Evolutionary conservation across 768 basidiomycete species (phyloP).

Genomic region (Boletus huronensis): DNA sequence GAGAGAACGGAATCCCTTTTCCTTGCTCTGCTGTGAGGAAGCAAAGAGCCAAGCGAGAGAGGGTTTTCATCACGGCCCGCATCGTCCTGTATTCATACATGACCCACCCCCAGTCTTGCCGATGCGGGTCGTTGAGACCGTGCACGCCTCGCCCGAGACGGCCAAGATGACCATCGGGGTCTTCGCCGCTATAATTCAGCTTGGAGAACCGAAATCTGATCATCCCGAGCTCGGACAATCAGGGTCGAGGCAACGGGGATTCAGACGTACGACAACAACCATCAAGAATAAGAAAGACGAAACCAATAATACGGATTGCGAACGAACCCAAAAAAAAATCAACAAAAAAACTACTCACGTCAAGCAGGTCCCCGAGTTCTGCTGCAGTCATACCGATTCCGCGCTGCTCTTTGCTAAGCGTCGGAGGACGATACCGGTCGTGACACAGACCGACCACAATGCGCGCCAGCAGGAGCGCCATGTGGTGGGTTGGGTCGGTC

Average conservation of each 20-base stretch:
- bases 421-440: slow-evolving; percentile 14
- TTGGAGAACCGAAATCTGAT: slow-evolving; percentile 4
- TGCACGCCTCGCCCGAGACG: neutral
- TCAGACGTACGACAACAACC: neutral
- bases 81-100: neutral
- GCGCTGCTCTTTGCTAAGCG: slow-evolving; percentile 1
- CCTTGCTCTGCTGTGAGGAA: slow-evolving; percentile 5
- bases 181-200: slow-evolving; percentile 18
- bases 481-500: slow-evolving; percentile 1
- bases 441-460: slow-evolving; percentile 25
- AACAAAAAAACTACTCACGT: slow-evolving; percentile 28
- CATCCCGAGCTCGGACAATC: slow-evolving; percentile 8
- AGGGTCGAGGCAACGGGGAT: slow-evolving; percentile 17
- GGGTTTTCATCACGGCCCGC: neutral
- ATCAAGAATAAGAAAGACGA: neutral
- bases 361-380: slow-evolving; percentile 31
- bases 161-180: slow-evolving; percentile 6
- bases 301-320: neutral
- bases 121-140: slow-evolving; percentile 14
- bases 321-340: neutral
- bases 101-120: slow-evolving; percentile 4
- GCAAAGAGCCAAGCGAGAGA: neutral
- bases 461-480: slow-evolving; percentile 22
- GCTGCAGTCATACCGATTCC: slow-evolving; percentile 26
- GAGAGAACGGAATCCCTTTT: slow-evolving; percentile 1